Evolutionary conservation across 768 basidiomycete genomes (phyloP).

Genomic region (Pisolithus orientalis): DNA sequence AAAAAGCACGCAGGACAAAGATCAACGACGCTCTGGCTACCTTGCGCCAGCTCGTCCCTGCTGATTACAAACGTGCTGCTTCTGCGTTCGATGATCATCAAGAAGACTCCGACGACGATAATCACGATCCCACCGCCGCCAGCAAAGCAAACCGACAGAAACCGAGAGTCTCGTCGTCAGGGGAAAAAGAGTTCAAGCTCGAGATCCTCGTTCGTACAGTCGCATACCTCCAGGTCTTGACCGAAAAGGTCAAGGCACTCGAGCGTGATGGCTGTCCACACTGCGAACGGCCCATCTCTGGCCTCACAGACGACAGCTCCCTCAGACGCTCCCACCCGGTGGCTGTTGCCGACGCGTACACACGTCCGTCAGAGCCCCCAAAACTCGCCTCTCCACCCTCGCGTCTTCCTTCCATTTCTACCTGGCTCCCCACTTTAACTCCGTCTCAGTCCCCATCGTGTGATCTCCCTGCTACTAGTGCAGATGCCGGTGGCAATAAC

Average conservation of each 20-base stretch:
- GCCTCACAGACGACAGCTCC: constrained; percentile 2
- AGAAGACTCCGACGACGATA: constrained; percentile 28
- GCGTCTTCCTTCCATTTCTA: constrained; percentile 61
- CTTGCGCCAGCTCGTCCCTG: constrained; percentile 71
- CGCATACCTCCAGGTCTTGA: constrained; percentile 65
- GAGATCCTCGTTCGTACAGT: constrained; percentile 86
- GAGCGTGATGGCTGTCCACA: constrained; percentile 26
- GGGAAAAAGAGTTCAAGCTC: constrained; percentile 87
- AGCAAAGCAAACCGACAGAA: constrained; percentile 15
- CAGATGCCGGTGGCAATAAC: constrained; percentile 6
- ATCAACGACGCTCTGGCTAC: constrained; percentile 87
- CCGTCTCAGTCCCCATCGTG: constrained; percentile 30
- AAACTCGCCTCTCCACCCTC: constrained; percentile 10
- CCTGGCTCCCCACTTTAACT: constrained; percentile 49
- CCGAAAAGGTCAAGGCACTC: constrained; percentile 45
- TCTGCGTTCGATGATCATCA: constrained; percentile 15
- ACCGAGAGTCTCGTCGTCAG: constrained; percentile 26
- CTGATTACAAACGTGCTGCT: constrained; percentile 35
- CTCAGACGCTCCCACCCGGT: not conserved
- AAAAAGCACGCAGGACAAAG: constrained; percentile 89
- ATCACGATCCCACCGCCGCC: constrained; percentile 21
- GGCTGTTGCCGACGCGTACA: not conserved
- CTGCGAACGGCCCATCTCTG: constrained; percentile 16
- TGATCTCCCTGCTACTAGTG: constrained; percentile 19
- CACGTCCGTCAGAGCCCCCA: constrained; percentile 3